Evolutionary conservation across 164 flowering plant genomes (phyloP), one percentile per base, ranked within the genome.

Genomic region (Tetracentron sinense): DNA sequence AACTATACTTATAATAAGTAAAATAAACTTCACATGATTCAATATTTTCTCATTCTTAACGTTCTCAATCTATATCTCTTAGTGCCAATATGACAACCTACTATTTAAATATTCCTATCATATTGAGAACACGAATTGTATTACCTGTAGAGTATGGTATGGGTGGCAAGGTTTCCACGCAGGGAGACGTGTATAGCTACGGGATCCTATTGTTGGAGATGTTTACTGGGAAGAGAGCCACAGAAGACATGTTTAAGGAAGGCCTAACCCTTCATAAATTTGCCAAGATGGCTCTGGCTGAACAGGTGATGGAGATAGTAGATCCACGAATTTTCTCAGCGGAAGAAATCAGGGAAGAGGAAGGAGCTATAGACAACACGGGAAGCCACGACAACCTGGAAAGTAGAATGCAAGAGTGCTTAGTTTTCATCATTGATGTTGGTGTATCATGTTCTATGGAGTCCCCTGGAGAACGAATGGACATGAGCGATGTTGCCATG

Each of bases 181-280:
- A 12, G 8, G 44, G 44, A 38, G 44, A 38, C 14, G 44, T 38
- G 14, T 10, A 38, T 8, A 38, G 44, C 44, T 38, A 38, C 14
- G 44, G 44, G 15, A 38, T 38, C 14, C 44, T 38, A 12, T 38
- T 38, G 14, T 49, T 71, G 47, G 78, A 75, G 53, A 65, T 72
- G 67, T 59, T 75, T 38, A 72, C 73, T 1, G 63, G 68, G n/a
- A 72, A 54, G 47, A 75, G 68, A 42, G 75, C 78, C 0, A 75
- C 78, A 0, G 66, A 62, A 48, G 62, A 59, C 16, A 58, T 65
- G 59, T 75, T 75, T 50, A n/a, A 21, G 17, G 70, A 65, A 1
- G 62, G 62, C 1, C 42, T 61, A 2, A 56, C 42, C 31, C 56
- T 75, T 27, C 69, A 58, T 44, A 15, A 58, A 2, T 57, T 47